phyloP scores from a whole-genome alignment of 2,329 filamentous ascomycete species.

The Sclerotinia trifoliorum region DNA sequence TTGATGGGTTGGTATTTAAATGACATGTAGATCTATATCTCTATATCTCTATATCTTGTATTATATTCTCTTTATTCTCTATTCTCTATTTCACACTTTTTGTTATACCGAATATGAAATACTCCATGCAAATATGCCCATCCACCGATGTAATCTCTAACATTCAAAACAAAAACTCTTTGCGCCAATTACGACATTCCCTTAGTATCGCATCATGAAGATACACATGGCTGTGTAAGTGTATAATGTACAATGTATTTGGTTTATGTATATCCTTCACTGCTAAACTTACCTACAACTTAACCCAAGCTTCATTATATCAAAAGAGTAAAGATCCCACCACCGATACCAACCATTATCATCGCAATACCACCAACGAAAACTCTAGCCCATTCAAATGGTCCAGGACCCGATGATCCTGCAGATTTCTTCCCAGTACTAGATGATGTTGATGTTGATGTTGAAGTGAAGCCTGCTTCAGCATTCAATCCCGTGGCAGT shows the following conservation, averaged over 20 bases:
- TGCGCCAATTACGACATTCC: slow-evolving; percentile 5
- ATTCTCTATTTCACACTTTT: neutral
- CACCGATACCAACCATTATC: slow-evolving; percentile 34
- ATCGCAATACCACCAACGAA: slow-evolving; percentile 30
- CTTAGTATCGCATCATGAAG: neutral
- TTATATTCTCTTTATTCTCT: neutral
- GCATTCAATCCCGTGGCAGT: slow-evolving; percentile 35
- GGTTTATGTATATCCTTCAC: slow-evolving; percentile 5
- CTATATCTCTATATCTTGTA: too few relatives aligned
- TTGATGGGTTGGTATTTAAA: too few relatives aligned
- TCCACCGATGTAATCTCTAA: neutral
- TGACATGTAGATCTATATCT: neutral
- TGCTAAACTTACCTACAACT: neutral
- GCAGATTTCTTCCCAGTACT: slow-evolving; percentile 32
- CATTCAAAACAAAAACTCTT: neutral
- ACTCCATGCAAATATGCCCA: neutral
- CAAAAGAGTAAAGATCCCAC: slow-evolving; percentile 30
- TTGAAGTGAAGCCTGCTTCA: slow-evolving; percentile 34
- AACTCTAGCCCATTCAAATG: slow-evolving; percentile 35
- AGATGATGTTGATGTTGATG: slow-evolving; percentile 20
- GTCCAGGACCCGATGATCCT: slow-evolving; percentile 29
- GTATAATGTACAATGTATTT: slow-evolving; percentile 13
- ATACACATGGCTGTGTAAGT: slow-evolving; percentile 5
- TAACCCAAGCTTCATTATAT: slow-evolving; percentile 6
- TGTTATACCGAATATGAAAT: slow-evolving; percentile 7